Conservation (phyloP, 371 early-diverging fungal species). For the Actinomortierella wolfii region DNA sequence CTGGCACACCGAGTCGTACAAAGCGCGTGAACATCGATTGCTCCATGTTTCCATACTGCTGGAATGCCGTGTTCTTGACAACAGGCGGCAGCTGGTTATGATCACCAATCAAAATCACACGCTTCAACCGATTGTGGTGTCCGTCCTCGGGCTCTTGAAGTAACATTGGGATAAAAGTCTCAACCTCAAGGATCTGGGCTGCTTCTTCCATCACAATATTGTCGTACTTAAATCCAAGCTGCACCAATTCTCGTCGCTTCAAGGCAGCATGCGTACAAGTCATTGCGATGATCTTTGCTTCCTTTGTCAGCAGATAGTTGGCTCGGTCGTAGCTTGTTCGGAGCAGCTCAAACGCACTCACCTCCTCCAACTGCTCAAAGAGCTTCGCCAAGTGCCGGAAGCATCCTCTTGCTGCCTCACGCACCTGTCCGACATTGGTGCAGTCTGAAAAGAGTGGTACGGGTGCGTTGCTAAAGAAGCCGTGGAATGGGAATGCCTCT, state of each 20-base stretch:
- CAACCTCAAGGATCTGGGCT: constrained; percentile 95
- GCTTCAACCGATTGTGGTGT: constrained; percentile 66
- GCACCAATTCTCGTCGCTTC: constrained; percentile 80
- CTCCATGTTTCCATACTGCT: constrained; percentile 87
- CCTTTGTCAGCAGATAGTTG: constrained; percentile 91
- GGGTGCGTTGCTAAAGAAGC: constrained; percentile 79
- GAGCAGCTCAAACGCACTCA: constrained; percentile 93
- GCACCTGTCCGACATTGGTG: constrained; percentile 50
- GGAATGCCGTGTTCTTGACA: constrained; percentile 84
- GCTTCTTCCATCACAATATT: constrained; percentile 98
- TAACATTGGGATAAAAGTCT: constrained; percentile 92
- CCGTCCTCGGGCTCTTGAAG: constrained; percentile 75
- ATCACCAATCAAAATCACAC: constrained; percentile 96
- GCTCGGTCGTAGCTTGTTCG: constrained; percentile 79
- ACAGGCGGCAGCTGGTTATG: constrained; percentile 96
- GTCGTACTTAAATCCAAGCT: constrained; percentile 91
- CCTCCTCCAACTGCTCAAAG: constrained; percentile 75
- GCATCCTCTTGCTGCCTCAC: constrained; percentile 75
- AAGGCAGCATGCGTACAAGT: constrained; percentile 96
- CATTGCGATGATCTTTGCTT: constrained; percentile 96
- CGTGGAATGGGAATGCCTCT: constrained; percentile 78
- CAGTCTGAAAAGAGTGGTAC: constrained; percentile 69
- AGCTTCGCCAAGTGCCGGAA: constrained; percentile 77
- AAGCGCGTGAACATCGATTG: constrained; percentile 91
- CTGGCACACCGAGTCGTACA: constrained; percentile 89